These are phyloP conservation scores for Epichloe baconii DNA, from an alignment of 2,329 filamentous ascomycete genomes.

Conservation along the genomic window DNA sequence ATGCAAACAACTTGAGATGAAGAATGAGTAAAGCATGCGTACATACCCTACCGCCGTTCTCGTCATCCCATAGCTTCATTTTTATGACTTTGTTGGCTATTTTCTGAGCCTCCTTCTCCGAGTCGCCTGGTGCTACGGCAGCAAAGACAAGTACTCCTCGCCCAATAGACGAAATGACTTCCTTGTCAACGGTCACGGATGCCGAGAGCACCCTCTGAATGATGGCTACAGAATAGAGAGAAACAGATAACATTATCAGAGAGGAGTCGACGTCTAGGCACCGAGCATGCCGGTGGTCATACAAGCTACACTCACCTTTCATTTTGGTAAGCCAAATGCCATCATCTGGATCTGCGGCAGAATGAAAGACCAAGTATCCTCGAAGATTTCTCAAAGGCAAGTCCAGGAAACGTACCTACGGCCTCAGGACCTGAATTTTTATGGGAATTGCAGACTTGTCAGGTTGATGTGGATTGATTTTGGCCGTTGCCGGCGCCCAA, in stretches of 20 bases:
- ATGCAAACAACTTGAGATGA: not conserved
- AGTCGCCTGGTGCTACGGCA: constrained; percentile 81
- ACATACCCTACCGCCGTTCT: constrained; percentile 51
- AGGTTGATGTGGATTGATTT: not conserved
- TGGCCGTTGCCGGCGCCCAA: not conserved
- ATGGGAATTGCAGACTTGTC: not conserved
- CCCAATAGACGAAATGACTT: constrained; percentile 81
- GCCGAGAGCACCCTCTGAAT: constrained; percentile 89
- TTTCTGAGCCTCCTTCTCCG: constrained; percentile 71
- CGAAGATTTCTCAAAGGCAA: not conserved
- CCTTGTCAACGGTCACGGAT: constrained; percentile 85
- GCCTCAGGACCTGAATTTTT: too few species aligned
- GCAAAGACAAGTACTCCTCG: constrained; percentile 85
- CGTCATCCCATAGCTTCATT: constrained; percentile 83
- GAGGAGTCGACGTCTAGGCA: not conserved
- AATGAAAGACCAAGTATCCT: not conserved
- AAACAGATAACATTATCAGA: not conserved
- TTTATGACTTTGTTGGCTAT: constrained; percentile 80
- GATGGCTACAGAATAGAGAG: constrained; percentile 47
- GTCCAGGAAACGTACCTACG: not conserved
- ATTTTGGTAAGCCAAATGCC: constrained; percentile 2
- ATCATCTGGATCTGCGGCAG: too few species aligned
- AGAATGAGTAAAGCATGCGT: not conserved
- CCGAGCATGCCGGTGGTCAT: not conserved
- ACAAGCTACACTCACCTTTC: constrained; percentile 6